Conservation (phyloP, 2,329 filamentous ascomycete genomes). For the Geosmithia flava region DNA sequence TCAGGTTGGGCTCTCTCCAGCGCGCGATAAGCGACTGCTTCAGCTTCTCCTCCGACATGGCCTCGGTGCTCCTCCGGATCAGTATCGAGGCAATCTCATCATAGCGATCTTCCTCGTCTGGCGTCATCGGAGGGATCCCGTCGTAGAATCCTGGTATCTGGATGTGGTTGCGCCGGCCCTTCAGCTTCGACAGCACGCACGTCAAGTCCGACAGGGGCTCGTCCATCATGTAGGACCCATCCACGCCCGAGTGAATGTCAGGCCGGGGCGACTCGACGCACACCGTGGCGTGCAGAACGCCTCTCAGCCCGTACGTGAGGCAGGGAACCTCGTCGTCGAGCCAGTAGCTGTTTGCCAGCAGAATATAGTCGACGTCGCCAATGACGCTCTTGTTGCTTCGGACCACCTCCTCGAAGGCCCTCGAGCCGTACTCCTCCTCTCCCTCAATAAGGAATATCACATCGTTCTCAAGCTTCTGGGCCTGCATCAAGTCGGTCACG, state of each 20-base stretch:
- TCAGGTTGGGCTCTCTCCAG: constrained; percentile 91
- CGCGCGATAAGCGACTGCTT: constrained; percentile 80
- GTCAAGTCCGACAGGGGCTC: constrained; percentile 90
- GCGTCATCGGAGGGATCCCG: constrained; percentile 60
- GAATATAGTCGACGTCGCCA: constrained; percentile 83
- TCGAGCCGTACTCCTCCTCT: constrained; percentile 88
- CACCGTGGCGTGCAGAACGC: constrained; percentile 86
- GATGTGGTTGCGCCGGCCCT: constrained; percentile 68
- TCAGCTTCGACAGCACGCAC: constrained; percentile 67
- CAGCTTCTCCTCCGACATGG: constrained; percentile 51
- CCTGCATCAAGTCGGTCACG: constrained; percentile 75
- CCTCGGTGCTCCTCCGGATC: constrained; percentile 54
- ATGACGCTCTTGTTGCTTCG: constrained; percentile 71
- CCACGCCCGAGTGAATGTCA: constrained; percentile 92
- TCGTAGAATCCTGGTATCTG: constrained; percentile 86
- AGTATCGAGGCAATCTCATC: constrained; percentile 72
- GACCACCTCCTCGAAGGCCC: constrained; percentile 79
- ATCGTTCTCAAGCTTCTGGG: constrained; percentile 75
- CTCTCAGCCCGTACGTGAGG: constrained; percentile 84
- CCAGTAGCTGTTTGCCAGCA: constrained; percentile 98
- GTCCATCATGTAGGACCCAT: constrained; percentile 79
- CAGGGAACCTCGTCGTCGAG: constrained; percentile 92
- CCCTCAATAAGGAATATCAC: constrained; percentile 92
- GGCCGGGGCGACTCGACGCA: constrained; percentile 77
- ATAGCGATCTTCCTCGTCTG: constrained; percentile 69